Conservation (phyloP, 2,329 filamentous ascomycete species). For the Penicillium capsulatum region DNA sequence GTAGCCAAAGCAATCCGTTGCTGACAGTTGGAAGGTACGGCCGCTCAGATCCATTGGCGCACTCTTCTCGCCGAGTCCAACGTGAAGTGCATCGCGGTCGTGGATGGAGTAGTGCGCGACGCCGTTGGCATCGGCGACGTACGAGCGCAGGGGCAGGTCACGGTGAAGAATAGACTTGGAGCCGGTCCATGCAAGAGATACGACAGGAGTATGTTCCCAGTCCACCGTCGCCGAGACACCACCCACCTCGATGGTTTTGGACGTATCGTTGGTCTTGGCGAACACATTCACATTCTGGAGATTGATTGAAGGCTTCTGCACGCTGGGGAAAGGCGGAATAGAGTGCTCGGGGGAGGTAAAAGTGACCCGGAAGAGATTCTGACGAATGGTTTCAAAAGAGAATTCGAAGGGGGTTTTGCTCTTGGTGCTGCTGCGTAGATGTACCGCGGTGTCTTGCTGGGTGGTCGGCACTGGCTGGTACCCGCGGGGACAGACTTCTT, state of each 20-base stretch:
- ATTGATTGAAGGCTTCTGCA: conserved; percentile 43
- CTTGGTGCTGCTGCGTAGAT: conserved; percentile 42
- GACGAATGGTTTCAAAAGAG: conserved; percentile 58
- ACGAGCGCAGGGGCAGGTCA: conserved; percentile 63
- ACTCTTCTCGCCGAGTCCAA: conserved; percentile 68
- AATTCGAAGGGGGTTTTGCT: conserved; percentile 51
- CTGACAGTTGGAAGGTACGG: conserved; percentile 61
- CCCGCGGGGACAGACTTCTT: conserved; percentile 43
- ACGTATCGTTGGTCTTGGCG: conserved; percentile 31
- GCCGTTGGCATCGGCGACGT: conserved; percentile 58
- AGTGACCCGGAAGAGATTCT: conserved; percentile 64
- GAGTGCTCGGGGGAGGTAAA: conserved; percentile 61
- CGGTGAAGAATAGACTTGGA: conserved; percentile 53
- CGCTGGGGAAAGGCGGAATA: conserved; percentile 62
- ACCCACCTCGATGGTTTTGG: conserved; percentile 46
- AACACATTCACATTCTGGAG: conserved; percentile 33
- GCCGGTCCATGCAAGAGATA: conserved; percentile 53
- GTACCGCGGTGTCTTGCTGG: conserved; percentile 29
- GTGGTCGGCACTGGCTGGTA: conserved; percentile 32
- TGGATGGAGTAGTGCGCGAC: conserved; percentile 63
- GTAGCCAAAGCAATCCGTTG: conserved; percentile 70
- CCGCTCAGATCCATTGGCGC: conserved; percentile 69
- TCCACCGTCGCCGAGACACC: conserved; percentile 54
- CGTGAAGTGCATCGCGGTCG: conserved; percentile 59
- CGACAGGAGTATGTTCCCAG: conserved; percentile 56